Percentiles rank a stretch among this genome's conserved stretches.
Evolutionary conservation across 169 alveolate species (phyloP).

Genomic region (Plasmodium knowlesi): DNA sequence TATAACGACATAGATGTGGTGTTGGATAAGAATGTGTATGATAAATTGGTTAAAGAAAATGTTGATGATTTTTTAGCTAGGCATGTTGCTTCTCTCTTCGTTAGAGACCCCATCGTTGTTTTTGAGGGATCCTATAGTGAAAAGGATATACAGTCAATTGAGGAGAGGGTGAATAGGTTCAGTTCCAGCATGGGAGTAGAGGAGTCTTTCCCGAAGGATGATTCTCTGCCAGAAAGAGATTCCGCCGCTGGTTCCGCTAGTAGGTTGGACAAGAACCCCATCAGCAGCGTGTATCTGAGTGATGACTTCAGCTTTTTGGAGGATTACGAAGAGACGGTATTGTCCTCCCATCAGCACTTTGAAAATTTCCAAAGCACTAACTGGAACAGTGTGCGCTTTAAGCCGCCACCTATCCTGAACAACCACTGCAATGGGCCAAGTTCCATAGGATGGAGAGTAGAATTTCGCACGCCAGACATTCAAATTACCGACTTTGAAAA

Average conservation of each 20-base stretch:
- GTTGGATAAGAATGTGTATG: constrained; percentile 84
- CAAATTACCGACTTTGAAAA: constrained; percentile 96
- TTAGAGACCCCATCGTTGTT: constrained; percentile 95
- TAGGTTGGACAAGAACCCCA: neutral
- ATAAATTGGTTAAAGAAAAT: constrained; percentile 81
- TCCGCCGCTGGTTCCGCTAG: neutral
- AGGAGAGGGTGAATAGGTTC: neutral
- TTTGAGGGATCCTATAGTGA: constrained; percentile 79
- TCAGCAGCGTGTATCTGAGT: constrained; percentile 11
- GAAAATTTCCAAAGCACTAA: constrained; percentile 95
- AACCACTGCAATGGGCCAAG: constrained; percentile 55
- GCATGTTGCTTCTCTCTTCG: constrained; percentile 91
- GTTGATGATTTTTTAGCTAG: constrained; percentile 91
- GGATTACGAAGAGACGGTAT: constrained; percentile 68
- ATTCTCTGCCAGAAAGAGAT: neutral
- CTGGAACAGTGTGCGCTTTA: constrained; percentile 97
- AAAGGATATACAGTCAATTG: constrained; percentile 74
- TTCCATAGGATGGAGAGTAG: constrained; percentile 93
- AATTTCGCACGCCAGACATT: constrained; percentile 95
- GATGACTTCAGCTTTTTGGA: constrained; percentile 54
- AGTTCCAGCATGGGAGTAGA: neutral
- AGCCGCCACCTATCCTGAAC: constrained; percentile 92
- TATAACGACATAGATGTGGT: constrained; percentile 91
- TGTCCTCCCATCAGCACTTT: constrained; percentile 86
- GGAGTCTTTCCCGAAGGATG: neutral